Conservation (phyloP, 768 basidiomycete genomes). For the Termitomyces sp. region DNA sequence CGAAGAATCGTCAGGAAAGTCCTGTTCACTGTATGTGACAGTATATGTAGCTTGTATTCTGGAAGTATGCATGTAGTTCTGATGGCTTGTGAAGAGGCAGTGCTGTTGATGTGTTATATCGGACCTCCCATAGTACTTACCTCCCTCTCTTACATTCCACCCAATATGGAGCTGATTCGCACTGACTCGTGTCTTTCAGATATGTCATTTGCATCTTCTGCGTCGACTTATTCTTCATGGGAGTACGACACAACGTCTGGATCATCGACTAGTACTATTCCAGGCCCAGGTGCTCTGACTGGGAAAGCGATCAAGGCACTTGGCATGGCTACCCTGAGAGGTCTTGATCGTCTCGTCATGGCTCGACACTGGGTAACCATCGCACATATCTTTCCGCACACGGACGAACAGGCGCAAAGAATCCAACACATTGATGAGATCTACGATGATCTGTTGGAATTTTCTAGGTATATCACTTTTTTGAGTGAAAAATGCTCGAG, state of each 20-base stretch:
- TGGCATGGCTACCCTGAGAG: constrained; percentile 42
- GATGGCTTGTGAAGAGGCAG: neutral
- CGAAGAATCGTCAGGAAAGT: too few species aligned
- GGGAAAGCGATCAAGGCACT: constrained; percentile 49
- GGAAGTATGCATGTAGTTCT: neutral
- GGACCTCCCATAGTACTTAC: neutral
- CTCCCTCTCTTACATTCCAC: neutral
- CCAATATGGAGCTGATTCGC: neutral
- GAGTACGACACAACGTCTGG: constrained; percentile 8
- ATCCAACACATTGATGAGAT: constrained; percentile 13
- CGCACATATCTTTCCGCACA: constrained; percentile 16
- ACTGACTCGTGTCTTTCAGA: neutral
- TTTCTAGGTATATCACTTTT: constrained; percentile 14
- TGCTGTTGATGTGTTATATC: too few species aligned
- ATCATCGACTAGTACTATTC: constrained; percentile 19
- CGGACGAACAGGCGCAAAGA: constrained; percentile 13
- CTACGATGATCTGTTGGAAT: constrained; percentile 18
- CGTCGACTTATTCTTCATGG: neutral
- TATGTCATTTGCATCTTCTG: constrained; percentile 3
- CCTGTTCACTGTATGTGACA: too few species aligned
- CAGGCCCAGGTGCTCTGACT: constrained; percentile 29
- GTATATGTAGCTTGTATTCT: neutral
- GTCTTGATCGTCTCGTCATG: constrained; percentile 32
- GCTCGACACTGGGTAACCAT: constrained; percentile 15
- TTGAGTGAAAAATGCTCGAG: neutral